phyloP scores from a whole-genome alignment of 1,139 yeast genomes.

The Chernovozyma aurita region DNA sequence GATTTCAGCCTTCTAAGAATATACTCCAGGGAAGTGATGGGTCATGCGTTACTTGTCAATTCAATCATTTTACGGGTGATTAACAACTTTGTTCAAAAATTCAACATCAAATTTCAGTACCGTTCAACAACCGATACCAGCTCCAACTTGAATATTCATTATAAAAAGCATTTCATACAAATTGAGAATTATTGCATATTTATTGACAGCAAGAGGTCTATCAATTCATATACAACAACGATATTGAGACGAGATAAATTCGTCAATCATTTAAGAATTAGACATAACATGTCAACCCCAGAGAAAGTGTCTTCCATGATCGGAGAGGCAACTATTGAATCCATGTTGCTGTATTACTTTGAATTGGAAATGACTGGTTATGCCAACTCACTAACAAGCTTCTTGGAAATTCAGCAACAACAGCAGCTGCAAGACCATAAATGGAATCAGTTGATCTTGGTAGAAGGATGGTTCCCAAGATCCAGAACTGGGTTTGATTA shows the following conservation, averaged over 20 bases:
- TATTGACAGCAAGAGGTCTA: constrained; percentile 1
- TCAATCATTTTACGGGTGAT: constrained; percentile 20
- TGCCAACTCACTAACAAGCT: background rate
- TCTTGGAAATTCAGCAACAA: constrained; percentile 1
- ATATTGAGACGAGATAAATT: constrained; percentile 1
- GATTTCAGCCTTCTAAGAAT: constrained; percentile 26
- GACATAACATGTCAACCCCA: constrained; percentile 1
- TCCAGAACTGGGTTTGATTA: background rate
- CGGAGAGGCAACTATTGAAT: background rate
- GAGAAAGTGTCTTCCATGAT: background rate
- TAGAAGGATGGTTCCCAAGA: background rate
- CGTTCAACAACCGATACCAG: background rate
- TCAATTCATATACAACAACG: background rate
- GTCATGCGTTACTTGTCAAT: constrained; percentile 19
- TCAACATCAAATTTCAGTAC: background rate
- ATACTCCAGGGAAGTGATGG: constrained; percentile 22
- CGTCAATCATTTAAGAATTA: background rate
- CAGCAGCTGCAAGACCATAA: background rate
- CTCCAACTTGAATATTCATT: background rate
- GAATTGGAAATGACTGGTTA: constrained; percentile 1
- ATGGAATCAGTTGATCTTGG: background rate
- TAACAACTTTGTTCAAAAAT: constrained; percentile 12
- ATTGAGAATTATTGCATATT: background rate
- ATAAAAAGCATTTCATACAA: constrained; percentile 3
- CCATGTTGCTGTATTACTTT: background rate